Evolutionary conservation across 768 basidiomycete genomes (phyloP).

Genomic region (Boletellus emodensis): DNA sequence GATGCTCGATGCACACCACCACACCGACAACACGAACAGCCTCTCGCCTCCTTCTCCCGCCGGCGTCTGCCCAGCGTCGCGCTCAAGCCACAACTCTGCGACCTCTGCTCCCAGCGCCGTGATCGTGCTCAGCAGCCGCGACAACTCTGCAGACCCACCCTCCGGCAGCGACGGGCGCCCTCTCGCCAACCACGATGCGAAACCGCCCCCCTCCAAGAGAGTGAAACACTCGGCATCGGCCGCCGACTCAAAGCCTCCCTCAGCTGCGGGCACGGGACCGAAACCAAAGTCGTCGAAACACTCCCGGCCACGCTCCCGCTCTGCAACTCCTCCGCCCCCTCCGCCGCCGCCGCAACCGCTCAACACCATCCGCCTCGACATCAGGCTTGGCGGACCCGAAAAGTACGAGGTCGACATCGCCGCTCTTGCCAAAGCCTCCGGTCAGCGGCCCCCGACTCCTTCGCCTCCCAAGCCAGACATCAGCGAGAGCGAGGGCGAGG

Average conservation of each 20-base stretch:
- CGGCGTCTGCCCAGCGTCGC: conserved; percentile 9
- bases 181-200: conserved; percentile 15
- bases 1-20: conserved; percentile 22
- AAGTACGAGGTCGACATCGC: conserved; percentile 73
- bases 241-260: conserved; percentile 25
- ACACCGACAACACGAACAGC: background rate
- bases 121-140: conserved; percentile 30
- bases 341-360: conserved; percentile 46
- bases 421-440: conserved; percentile 53
- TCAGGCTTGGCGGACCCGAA: conserved; percentile 65
- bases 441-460: conserved; percentile 62
- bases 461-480: conserved; percentile 44
- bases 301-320: conserved; percentile 45
- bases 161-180: conserved; percentile 14
- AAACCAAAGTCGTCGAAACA: conserved; percentile 53
- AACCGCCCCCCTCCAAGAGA: conserved; percentile 30
- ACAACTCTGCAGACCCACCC: conserved; percentile 23
- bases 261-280: conserved; percentile 31
- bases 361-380: conserved; percentile 64
- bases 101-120: conserved; percentile 20
- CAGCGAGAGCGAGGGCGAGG: conserved; percentile 56
- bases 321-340: conserved; percentile 56
- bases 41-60: background rate
- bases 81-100: conserved; percentile 16
- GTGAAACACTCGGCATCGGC: conserved; percentile 24